Conservation (phyloP, 306 rosid species). For the Sophora flavescens region DNA sequence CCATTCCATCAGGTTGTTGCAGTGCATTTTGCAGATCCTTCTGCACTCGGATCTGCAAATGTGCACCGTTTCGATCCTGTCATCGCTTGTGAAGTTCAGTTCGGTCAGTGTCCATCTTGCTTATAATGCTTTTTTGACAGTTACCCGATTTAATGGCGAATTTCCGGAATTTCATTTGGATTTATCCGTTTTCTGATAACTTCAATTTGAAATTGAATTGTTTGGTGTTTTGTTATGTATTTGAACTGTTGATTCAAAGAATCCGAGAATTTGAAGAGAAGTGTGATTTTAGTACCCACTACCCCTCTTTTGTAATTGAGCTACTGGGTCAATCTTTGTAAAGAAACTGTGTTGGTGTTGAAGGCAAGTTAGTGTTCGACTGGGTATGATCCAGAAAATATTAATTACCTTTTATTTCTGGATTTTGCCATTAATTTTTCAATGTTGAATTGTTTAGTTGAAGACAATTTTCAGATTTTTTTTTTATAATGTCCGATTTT, state of each 20-base stretch:
- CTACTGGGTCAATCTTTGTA: not conserved
- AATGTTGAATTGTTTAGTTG: conserved; percentile 5
- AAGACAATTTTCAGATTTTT: not conserved
- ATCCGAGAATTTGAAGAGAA: not conserved
- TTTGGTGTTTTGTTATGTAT: not conserved
- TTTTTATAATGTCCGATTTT: not conserved
- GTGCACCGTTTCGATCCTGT: conserved; percentile 40
- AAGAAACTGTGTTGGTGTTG: conserved; percentile 12
- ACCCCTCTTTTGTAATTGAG: not conserved
- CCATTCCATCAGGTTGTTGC: not conserved
- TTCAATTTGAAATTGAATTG: conserved; percentile 21
- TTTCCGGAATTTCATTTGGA: not conserved
- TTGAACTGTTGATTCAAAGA: not conserved
- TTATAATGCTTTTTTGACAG: not conserved
- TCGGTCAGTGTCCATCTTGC: conserved; percentile 40
- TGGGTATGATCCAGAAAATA: not conserved
- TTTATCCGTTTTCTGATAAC: not conserved
- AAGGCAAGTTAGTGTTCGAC: not conserved
- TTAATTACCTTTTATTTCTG: not conserved
- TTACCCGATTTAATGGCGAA: not conserved
- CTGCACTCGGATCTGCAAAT: conserved; percentile 52
- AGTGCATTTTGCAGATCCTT: conserved; percentile 38
- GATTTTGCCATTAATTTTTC: not conserved
- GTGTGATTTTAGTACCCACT: not conserved
- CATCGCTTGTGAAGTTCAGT: conserved; percentile 21